These are phyloP conservation scores for Diaporthe sp. DNA, from an alignment of 2,329 filamentous ascomycete species.

Conservation along the genomic window DNA sequence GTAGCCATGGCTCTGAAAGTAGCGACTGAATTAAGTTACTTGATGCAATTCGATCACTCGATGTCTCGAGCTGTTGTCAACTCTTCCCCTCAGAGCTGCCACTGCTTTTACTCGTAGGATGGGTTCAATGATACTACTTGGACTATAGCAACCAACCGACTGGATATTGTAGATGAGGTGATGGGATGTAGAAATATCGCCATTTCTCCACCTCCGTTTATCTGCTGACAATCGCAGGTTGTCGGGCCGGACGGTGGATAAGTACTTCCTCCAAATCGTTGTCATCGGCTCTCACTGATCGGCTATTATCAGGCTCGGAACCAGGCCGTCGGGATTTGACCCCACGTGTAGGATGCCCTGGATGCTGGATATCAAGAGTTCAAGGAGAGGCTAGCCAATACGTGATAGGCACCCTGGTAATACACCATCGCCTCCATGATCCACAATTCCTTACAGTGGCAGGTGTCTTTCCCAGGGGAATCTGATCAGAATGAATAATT, in stretches of 20 bases:
- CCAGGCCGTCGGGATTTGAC: not conserved
- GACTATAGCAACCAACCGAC: not conserved
- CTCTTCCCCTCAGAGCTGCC: no score
- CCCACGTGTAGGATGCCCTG: not conserved
- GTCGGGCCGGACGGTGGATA: not conserved
- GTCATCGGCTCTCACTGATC: not conserved
- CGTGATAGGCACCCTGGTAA: constrained; percentile 14
- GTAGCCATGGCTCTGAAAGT: not conserved
- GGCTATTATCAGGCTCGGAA: not conserved
- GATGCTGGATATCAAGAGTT: not conserved
- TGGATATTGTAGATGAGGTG: not conserved
- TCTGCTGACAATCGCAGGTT: not conserved
- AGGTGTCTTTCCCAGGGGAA: not conserved
- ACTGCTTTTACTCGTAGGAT: not conserved
- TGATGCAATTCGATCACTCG: not conserved
- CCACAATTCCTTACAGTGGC: not conserved
- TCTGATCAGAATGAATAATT: no score
- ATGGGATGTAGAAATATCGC: not conserved
- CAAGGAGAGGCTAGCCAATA: not conserved
- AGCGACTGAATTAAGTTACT: not conserved
- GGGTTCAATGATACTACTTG: not conserved
- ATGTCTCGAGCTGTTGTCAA: not conserved
- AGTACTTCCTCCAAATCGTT: not conserved
- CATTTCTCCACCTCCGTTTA: not conserved
- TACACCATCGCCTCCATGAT: constrained; percentile 1